Evolutionary conservation across 73 alveolate species (phyloP).

Genomic region (Paramecium sonneborni): DNA sequence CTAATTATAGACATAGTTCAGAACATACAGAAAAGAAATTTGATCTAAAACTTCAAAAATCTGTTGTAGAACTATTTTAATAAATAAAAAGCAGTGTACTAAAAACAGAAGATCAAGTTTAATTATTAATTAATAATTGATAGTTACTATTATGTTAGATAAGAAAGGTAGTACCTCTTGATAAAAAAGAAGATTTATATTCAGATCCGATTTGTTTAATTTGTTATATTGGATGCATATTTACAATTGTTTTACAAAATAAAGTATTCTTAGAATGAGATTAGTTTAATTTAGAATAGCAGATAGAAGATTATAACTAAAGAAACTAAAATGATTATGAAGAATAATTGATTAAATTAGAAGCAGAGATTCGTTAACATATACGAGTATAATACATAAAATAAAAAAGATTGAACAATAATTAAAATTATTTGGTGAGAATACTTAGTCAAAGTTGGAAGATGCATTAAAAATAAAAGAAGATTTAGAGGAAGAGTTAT

Average conservation of each 20-base stretch:
- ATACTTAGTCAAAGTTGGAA: background rate
- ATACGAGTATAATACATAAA: background rate
- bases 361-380: slow-evolving; percentile 40
- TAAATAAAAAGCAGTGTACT: background rate
- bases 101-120: slow-evolving; percentile 4
- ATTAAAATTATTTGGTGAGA: background rate
- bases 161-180: background rate
- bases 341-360: slow-evolving; percentile 18
- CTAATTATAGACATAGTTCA: background rate
- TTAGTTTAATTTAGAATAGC: slow-evolving; percentile 15
- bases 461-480: background rate
- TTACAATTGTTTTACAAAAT: background rate
- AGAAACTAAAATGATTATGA: background rate
- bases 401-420: background rate
- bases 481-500: background rate
- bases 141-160: background rate
- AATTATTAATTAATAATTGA: background rate
- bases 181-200: background rate
- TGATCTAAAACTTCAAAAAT: background rate
- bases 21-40: slow-evolving; percentile 14
- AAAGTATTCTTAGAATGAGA: background rate
- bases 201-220: background rate
- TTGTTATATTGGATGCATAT: slow-evolving; percentile 38
- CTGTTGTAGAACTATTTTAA: background rate
- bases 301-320: background rate